Conservation (phyloP, 768 basidiomycete genomes). For the Amanita pallidorosea region DNA sequence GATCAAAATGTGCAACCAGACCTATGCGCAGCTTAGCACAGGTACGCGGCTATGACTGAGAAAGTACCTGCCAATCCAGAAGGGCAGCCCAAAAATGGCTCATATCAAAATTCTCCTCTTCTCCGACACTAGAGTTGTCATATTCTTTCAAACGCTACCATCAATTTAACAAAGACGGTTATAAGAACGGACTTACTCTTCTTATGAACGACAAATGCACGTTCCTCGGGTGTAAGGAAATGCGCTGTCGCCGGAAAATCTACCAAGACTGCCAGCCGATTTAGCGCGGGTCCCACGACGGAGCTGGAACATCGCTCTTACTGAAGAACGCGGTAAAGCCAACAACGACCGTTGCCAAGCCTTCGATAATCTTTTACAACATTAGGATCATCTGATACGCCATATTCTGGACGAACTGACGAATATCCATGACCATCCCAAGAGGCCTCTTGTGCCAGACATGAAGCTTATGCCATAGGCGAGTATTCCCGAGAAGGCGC, state of each 20-base stretch:
- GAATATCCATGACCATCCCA: slow-evolving; percentile 66
- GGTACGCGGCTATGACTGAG: slow-evolving; percentile 17
- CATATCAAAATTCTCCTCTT: slow-evolving; percentile 49
- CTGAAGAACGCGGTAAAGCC: slow-evolving; percentile 43
- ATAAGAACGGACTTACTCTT: slow-evolving; percentile 31
- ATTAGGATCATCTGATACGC: background rate
- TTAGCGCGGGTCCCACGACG: background rate
- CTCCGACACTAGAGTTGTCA: slow-evolving; percentile 50
- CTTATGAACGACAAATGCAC: slow-evolving; percentile 39
- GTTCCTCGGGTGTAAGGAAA: slow-evolving; percentile 55
- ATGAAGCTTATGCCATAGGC: slow-evolving; percentile 48
- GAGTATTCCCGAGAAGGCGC: slow-evolving; percentile 52
- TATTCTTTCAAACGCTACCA: slow-evolving; percentile 19
- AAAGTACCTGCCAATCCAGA: slow-evolving; percentile 49
- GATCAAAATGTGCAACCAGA: slow-evolving; percentile 46
- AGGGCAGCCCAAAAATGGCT: slow-evolving; percentile 44
- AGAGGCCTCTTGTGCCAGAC: slow-evolving; percentile 31
- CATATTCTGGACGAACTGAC: slow-evolving; percentile 19
- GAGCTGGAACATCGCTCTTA: slow-evolving; percentile 8
- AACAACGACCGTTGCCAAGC: slow-evolving; percentile 47
- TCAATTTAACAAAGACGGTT: background rate
- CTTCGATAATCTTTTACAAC: slow-evolving; percentile 46
- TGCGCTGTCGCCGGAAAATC: slow-evolving; percentile 50
- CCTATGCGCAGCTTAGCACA: slow-evolving; percentile 48
- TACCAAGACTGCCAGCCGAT: slow-evolving; percentile 33